Conservation (phyloP, 371 early-diverging fungal species). For the Batrachochytrium dendrobatidis region DNA sequence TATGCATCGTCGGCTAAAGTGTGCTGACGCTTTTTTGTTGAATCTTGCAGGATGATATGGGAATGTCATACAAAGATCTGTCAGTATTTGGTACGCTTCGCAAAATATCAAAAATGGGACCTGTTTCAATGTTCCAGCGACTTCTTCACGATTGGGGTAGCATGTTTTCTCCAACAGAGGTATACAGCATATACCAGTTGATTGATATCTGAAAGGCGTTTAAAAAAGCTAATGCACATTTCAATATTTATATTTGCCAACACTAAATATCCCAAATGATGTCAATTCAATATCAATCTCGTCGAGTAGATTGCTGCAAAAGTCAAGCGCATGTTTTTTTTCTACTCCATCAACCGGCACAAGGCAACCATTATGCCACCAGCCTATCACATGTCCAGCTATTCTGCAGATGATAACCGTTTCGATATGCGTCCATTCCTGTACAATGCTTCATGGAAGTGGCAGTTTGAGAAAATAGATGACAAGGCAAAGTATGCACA, state of each 20-base stretch:
- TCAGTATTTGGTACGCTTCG: constrained; percentile 86
- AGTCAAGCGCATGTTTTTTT: constrained; percentile 93
- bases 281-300: no score
- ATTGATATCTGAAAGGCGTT: no score
- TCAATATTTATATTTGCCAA: no score
- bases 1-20: no score
- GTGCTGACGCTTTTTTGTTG: no score
- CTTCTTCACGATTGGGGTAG: constrained; percentile 74
- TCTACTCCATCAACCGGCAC: constrained; percentile 94
- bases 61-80: constrained; percentile 92
- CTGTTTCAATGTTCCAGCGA: constrained; percentile 84
- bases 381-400: constrained; percentile 90
- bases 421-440: constrained; percentile 94
- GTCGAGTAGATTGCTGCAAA: constrained; percentile 65
- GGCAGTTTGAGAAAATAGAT: constrained; percentile 88
- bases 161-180: constrained; percentile 54
- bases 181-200: no score
- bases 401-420: constrained; percentile 94
- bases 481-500: constrained; percentile 32
- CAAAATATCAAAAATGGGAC: constrained; percentile 81
- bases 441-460: constrained; percentile 80
- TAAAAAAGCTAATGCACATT: background rate
- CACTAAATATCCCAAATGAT: no score
- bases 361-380: constrained; percentile 96
- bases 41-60: constrained; percentile 95